Conservation (phyloP, 306 rosid genomes). For the Quillaja saponaria region DNA sequence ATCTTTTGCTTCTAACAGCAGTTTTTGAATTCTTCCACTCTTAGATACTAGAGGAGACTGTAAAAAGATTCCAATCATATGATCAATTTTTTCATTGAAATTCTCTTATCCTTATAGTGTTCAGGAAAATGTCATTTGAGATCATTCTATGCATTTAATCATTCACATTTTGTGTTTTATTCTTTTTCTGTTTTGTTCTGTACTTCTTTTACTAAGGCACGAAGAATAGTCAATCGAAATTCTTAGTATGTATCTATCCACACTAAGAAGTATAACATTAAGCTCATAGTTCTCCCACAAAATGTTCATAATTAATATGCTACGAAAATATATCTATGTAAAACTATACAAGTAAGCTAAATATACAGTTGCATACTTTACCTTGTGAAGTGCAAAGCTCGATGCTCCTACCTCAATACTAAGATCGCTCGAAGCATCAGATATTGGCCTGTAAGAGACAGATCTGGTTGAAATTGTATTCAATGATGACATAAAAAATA, state of each 20-base stretch:
- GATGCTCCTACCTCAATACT: conserved; percentile 84
- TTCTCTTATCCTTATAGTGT: background rate
- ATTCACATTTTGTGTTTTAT: background rate
- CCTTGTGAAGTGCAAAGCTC: conserved; percentile 93
- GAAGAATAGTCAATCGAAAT: background rate
- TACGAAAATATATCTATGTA: background rate
- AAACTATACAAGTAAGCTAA: conserved; percentile 1
- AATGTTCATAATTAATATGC: background rate
- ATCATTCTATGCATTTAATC: background rate
- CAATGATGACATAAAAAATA: conserved; percentile 33
- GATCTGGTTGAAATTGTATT: conserved; percentile 35
- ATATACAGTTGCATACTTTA: conserved; percentile 34
- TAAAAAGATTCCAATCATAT: conserved; percentile 17
- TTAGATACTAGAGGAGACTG: conserved; percentile 95
- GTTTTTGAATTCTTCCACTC: conserved; percentile 82
- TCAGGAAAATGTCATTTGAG: background rate
- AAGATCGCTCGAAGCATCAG: conserved; percentile 95
- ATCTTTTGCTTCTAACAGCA: conserved; percentile 81
- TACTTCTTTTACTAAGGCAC: background rate
- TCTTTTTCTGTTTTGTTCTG: background rate
- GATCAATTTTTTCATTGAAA: background rate
- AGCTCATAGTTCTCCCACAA: background rate
- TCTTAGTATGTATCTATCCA: background rate
- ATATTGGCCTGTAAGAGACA: conserved; percentile 80
- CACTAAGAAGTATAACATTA: background rate